Percentiles rank a stretch among this genome's conserved stretches.
Conservation (phyloP, 306 rosid genomes). For the Pyrus pyrifolia region DNA sequence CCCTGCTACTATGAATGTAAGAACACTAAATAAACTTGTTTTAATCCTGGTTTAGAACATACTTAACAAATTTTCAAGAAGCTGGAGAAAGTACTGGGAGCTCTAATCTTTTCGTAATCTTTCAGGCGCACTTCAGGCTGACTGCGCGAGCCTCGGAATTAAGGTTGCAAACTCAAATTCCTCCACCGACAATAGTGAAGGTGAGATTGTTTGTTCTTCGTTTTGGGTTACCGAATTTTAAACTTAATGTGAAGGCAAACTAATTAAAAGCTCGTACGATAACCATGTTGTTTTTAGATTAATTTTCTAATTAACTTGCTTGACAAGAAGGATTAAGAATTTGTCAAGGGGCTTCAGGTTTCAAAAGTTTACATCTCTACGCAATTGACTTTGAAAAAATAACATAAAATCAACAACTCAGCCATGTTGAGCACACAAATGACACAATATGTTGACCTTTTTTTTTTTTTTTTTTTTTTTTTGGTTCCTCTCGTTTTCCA, state of each 20-base stretch:
- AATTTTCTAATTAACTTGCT: background rate
- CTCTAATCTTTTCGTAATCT: background rate
- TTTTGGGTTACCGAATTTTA: background rate
- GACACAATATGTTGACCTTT: background rate
- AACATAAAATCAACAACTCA: background rate
- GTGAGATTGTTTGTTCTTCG: conserved; percentile 20
- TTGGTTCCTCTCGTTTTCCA: conserved; percentile 20
- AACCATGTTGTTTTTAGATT: background rate
- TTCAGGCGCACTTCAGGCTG: conserved; percentile 71
- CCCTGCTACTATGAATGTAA: conserved; percentile 83
- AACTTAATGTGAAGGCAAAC: background rate
- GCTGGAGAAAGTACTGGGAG: background rate
- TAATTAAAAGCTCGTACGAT: background rate
- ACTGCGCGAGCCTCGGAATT: conserved; percentile 71
- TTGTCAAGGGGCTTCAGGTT: background rate
- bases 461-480: background rate
- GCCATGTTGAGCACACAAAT: background rate
- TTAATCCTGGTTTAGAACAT: background rate
- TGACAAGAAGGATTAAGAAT: background rate
- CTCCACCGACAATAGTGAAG: conserved; percentile 1
- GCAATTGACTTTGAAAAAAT: conserved; percentile 6
- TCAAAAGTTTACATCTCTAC: background rate
- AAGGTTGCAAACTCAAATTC: conserved; percentile 40
- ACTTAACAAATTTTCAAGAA: background rate
- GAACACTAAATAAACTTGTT: background rate